Conservation (phyloP, 148 eudicot species). For the Nepenthes gracilis region DNA sequence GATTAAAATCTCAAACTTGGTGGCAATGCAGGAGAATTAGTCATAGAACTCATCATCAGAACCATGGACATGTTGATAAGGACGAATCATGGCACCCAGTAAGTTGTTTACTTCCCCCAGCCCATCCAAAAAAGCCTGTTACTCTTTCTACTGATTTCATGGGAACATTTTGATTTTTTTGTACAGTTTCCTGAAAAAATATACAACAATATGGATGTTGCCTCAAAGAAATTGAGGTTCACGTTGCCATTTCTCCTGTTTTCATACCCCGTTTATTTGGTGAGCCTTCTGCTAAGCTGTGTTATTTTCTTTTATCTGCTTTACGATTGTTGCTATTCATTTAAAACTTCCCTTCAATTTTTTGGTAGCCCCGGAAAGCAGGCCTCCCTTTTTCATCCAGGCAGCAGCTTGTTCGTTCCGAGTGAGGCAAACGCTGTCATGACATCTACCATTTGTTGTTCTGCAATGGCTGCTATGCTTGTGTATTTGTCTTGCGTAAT, state of each 20-base stretch:
- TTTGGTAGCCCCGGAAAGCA: slow-evolving; percentile 57
- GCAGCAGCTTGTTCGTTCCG: slow-evolving; percentile 43
- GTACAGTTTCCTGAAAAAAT: slow-evolving; percentile 45
- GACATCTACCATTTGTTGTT: slow-evolving; percentile 63
- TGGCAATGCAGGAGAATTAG: slow-evolving; percentile 58
- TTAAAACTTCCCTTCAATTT: slow-evolving; percentile 26
- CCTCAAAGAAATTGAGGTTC: slow-evolving; percentile 47
- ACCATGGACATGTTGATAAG: slow-evolving; percentile 83
- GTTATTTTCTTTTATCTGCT: background rate
- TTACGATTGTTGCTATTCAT: background rate
- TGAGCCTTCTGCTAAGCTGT: slow-evolving; percentile 12
- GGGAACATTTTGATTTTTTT: background rate
- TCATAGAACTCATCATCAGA: slow-evolving; percentile 78
- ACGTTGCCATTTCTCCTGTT: slow-evolving; percentile 63
- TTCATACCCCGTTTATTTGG: slow-evolving; percentile 68
- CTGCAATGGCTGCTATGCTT: slow-evolving; percentile 60
- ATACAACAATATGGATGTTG: slow-evolving; percentile 33
- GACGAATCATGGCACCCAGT: slow-evolving; percentile 86
- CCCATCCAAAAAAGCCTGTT: background rate
- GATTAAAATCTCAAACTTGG: background rate
- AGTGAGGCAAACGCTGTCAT: slow-evolving; percentile 47
- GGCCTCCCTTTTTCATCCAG: slow-evolving; percentile 65
- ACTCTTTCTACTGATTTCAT: slow-evolving; percentile 1
- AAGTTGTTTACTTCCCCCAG: slow-evolving; percentile 8
- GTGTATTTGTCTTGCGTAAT: slow-evolving; percentile 46